Percentiles rank a stretch among this genome's conserved stretches.
These are phyloP conservation scores for Ogataea minuta DNA, from an alignment of 805 yeast species.

Conservation along the genomic window DNA sequence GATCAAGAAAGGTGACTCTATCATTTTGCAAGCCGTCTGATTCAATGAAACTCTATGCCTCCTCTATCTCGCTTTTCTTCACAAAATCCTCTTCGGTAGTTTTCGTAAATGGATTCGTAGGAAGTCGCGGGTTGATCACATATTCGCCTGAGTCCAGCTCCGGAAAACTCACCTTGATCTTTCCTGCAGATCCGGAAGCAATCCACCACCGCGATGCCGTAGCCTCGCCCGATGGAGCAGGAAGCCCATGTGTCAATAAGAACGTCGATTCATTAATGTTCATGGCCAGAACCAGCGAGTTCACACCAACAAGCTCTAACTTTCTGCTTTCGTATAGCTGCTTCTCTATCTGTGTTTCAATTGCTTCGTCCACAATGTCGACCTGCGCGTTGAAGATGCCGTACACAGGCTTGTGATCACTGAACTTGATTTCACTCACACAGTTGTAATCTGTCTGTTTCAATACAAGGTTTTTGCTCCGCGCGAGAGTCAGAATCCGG, in stretches of 20 bases:
- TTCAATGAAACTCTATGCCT: background rate
- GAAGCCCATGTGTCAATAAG: slow-evolving; percentile 46
- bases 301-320: slow-evolving; percentile 40
- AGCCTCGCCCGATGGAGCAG: slow-evolving; percentile 84
- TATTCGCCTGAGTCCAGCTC: slow-evolving; percentile 43
- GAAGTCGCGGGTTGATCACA: slow-evolving; percentile 64
- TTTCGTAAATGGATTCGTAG: slow-evolving; percentile 69
- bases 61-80: slow-evolving; percentile 1
- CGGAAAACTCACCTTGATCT: slow-evolving; percentile 63
- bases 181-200: slow-evolving; percentile 49
- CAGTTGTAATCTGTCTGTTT: slow-evolving; percentile 60
- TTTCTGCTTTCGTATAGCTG: slow-evolving; percentile 54
- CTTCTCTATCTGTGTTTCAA: slow-evolving; percentile 48
- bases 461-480: slow-evolving; percentile 55
- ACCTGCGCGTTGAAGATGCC: slow-evolving; percentile 66
- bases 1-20: slow-evolving; percentile 54
- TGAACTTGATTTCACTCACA: slow-evolving; percentile 55
- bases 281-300: slow-evolving; percentile 29
- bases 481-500: slow-evolving; percentile 61
- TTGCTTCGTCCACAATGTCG: slow-evolving; percentile 59
- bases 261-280: slow-evolving; percentile 18
- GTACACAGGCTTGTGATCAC: slow-evolving; percentile 90
- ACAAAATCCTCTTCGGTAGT: slow-evolving; percentile 55
- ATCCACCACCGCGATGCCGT: slow-evolving; percentile 82
- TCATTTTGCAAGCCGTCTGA: slow-evolving; percentile 55